Base-by-base conservation (phyloP, 2,329 filamentous ascomycete genomes). In the Cladophialophora psammophila region DNA sequence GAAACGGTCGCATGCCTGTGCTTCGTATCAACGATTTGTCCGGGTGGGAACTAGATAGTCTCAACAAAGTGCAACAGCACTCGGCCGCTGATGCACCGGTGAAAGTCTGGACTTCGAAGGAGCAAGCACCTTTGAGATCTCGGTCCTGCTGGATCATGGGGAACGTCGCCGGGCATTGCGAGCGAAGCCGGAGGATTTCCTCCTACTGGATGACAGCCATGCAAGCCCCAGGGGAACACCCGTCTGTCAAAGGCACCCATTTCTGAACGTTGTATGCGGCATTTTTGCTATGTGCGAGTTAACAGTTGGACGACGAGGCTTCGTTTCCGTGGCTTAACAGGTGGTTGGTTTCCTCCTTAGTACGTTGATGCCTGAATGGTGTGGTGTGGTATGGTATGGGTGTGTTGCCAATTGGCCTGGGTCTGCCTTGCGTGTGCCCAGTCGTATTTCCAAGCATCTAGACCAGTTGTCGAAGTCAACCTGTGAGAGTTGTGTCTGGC, bases 261-360 rank as follows among this genome's bases (percentile, higher is more conserved):
- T 35, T 36, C 31, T 12, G 36, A 26, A 26, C 20, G 38, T 35
- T 63, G 50, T 34, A 48, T 63, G 60, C 60, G 60, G 60, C 60
- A 63, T 63, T 63, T 63, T 63, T 48, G 60, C 60, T 50, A 56
- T 63, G 60, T 63, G 60, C 60, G 10, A 53, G 36, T n/a, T n/a
- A 18, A 50, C 40, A 53, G 59, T 61, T 61, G 59, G 59, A 53
- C 57, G 3, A 26, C 10, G 26, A 48, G 59, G 15, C 52, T 35
- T 61, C 35, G 52, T 26, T 55, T 55, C 4, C n/a, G 52, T 34
- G 52, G 34, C 52, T 55, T 26, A 35, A 55, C 31, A 55, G 45
- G 15, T 20, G 45, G 18, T 50, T 50, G 45, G 45, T 20, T 50
- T 10, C 18, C 18, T 6, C 45, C 18, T 12, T 50, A 48, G 42